Evolutionary conservation across 78 protist species (phyloP), one percentile per base, ranked within the genome.

Genomic region (Emiliania huxleyi): DNA sequence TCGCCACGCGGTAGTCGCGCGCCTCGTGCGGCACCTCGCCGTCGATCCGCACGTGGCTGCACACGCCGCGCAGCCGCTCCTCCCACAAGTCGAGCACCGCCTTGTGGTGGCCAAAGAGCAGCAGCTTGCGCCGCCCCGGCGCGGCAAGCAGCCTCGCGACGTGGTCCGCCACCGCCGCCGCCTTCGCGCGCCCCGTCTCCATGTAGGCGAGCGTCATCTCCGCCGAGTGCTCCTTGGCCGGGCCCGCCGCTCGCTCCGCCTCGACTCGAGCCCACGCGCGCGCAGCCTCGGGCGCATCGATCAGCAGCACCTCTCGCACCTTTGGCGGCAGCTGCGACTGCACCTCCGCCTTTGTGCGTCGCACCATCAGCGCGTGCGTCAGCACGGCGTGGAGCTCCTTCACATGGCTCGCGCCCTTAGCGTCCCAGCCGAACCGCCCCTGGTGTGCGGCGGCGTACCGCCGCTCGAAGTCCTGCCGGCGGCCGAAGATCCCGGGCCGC

Each of bases 11-110:
- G 25, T 29, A 0, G 37, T 95, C 94, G 48, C 98, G 92, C 3
- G 6, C 49, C 12, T 6, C 81, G 22, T 90, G 69, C 6, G 96
- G 95, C 19, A 98, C 96, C 0, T 45, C 40, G 0, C 98, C 98
- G 77, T 97, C 98, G 48, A 97, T 97, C 46, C 98, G 92, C 52
- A 97, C 96, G 71, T 92, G 95, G 0, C 42, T 29, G 85, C n/a
- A 0, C 26, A 0, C 15, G 1, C 6, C 40, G 26, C 5, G 19
- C n/a, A 69, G 56, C 23, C 26, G 19, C 55, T 0, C 43, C n/a
- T 29, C 44, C 29, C 88, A 26, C 40, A 29, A 71, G 33, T 52
- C 94, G 77, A 94, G 37, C 94, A 94, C 90, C 15, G 43, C 87
- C 52, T 38, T 5, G 91, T 94, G 95, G 44, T 94, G 94, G n/a